Conservation (phyloP, 78 protist species). For the Tieghemostelium lacteum region DNA sequence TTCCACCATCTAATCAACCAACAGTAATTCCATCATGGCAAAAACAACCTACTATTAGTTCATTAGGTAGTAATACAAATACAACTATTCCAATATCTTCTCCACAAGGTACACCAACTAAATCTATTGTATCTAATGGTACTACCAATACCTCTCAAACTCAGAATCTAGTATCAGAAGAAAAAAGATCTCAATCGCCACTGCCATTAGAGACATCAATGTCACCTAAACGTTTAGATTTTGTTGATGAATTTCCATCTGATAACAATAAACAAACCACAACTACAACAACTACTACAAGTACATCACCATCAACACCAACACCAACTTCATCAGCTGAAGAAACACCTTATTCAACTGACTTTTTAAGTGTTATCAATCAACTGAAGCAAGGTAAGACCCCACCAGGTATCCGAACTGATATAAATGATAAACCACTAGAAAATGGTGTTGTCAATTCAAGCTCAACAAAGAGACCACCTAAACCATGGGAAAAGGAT, state of each 20-base stretch:
- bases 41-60: neutral
- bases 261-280: neutral
- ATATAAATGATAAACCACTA: conserved; percentile 59
- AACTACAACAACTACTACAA: conserved; percentile 4
- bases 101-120: neutral
- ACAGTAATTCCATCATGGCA: conserved; percentile 67
- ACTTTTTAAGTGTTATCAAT: conserved; percentile 43
- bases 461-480: conserved; percentile 37
- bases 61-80: neutral
- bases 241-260: neutral
- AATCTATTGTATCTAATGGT: neutral
- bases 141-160: neutral
- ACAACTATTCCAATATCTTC: neutral
- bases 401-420: conserved; percentile 76
- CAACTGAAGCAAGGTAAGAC: conserved; percentile 76
- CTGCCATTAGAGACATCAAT: neutral
- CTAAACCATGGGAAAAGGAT: conserved; percentile 46
- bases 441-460: conserved; percentile 19
- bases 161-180: neutral
- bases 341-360: conserved; percentile 61
- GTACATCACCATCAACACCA: neutral
- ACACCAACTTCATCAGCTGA: neutral
- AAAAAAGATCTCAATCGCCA: neutral
- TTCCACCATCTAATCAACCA: conserved; percentile 49
- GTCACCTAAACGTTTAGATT: conserved; percentile 22